Evolutionary conservation across 1,139 yeast species (phyloP).

Genomic region (Geotrichum europaeum): DNA sequence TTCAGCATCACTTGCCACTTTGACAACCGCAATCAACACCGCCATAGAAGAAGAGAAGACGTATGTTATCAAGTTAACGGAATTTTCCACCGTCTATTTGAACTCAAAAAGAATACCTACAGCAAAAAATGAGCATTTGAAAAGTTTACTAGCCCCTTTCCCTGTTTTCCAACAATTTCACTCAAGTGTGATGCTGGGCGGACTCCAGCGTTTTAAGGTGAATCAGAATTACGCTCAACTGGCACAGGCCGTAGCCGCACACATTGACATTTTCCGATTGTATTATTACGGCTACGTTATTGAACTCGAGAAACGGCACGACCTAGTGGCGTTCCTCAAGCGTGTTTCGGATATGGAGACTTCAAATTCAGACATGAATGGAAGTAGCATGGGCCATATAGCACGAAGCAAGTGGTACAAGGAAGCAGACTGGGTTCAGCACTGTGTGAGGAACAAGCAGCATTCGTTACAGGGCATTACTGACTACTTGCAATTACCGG

Average conservation of each 20-base stretch:
- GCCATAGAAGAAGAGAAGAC: conserved; percentile 24
- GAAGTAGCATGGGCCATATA: neutral
- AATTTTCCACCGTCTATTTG: conserved; percentile 23
- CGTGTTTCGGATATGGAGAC: conserved; percentile 14
- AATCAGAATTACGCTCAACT: conserved; percentile 11
- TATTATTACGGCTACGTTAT: conserved; percentile 19
- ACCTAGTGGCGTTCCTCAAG: conserved; percentile 17
- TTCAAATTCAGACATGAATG: conserved; percentile 28
- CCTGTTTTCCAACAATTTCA: conserved; percentile 27
- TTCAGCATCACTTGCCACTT: conserved; percentile 6
- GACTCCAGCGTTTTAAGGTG: conserved; percentile 21
- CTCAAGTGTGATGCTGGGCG: conserved; percentile 20
- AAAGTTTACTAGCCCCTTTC: conserved; percentile 22
- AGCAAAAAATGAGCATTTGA: conserved; percentile 16
- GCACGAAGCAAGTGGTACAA: neutral
- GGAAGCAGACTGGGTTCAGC: conserved; percentile 10
- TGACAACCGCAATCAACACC: conserved; percentile 10
- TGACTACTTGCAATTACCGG: conserved; percentile 27
- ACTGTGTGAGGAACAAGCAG: conserved; percentile 17
- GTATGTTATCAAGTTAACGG: conserved; percentile 23
- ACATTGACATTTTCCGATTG: conserved; percentile 19
- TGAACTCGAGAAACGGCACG: conserved; percentile 15
- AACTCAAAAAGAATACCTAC: conserved; percentile 18
- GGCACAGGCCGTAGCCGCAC: conserved; percentile 15
- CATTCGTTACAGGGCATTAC: conserved; percentile 22